Conservation (phyloP, 345 rosid genomes). For the Bruguiera gymnorhiza region DNA sequence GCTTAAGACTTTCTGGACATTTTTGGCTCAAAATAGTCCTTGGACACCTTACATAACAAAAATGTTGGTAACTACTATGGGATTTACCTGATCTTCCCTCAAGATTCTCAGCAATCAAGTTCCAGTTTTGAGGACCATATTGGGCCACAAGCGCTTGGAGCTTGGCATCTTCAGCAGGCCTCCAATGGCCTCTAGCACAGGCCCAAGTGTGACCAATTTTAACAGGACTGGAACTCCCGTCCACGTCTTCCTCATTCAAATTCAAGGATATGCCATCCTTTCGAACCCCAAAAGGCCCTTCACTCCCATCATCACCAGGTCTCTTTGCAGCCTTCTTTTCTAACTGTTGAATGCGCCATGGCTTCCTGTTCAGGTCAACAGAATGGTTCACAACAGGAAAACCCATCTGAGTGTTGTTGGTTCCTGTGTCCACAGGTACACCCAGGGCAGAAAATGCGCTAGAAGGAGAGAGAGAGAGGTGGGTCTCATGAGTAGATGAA, state of each 20-base stretch:
- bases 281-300: slow-evolving; percentile 22
- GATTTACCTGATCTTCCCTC: slow-evolving; percentile 81
- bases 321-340: slow-evolving; percentile 27
- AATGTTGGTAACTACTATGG: not conserved
- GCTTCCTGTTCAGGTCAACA: slow-evolving; percentile 17
- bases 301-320: slow-evolving; percentile 16
- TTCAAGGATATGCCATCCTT: slow-evolving; percentile 25
- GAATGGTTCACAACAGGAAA: slow-evolving; percentile 30
- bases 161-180: slow-evolving; percentile 82
- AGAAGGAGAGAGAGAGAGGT: slow-evolving; percentile 19
- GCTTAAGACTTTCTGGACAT: not conserved
- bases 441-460: slow-evolving; percentile 13
- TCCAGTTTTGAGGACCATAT: slow-evolving; percentile 96
- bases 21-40: not conserved
- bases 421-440: slow-evolving; percentile 4
- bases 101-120: slow-evolving; percentile 78
- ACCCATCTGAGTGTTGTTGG: slow-evolving; percentile 29
- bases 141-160: slow-evolving; percentile 75
- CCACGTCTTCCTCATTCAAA: slow-evolving; percentile 20
- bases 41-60: not conserved
- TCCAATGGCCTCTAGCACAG: slow-evolving; percentile 87
- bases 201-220: slow-evolving; percentile 42
- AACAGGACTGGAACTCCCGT: slow-evolving; percentile 14
- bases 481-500: slow-evolving; percentile 14
- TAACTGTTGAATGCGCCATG: slow-evolving; percentile 14